Evolutionary conservation across 192 early-diverging fungal genomes (phyloP).

Genomic region (Coemansia sp.): DNA sequence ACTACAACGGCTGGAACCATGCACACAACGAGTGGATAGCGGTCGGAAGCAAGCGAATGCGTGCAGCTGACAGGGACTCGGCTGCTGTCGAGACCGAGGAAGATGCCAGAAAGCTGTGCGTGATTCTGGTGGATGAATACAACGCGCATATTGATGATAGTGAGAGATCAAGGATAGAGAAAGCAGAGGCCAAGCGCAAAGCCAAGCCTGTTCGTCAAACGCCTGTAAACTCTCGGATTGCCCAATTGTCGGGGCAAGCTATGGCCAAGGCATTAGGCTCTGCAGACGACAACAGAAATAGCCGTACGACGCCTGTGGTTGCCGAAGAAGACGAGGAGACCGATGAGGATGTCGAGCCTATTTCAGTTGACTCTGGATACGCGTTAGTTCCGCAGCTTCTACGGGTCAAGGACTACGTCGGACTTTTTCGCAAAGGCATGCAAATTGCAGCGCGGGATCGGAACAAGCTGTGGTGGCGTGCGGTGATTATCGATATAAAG

Average conservation of each 20-base stretch:
- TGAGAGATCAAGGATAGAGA: slow-evolving; percentile 20
- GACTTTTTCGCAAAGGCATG: slow-evolving; percentile 42
- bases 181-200: slow-evolving; percentile 13
- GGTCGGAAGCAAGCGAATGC: slow-evolving; percentile 45
- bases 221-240: slow-evolving; percentile 13
- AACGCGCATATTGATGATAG: slow-evolving; percentile 36
- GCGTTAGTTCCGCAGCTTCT: slow-evolving; percentile 38
- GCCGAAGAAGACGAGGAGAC: slow-evolving; percentile 11
- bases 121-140: slow-evolving; percentile 42
- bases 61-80: background rate
- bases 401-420: slow-evolving; percentile 51
- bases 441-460: slow-evolving; percentile 60
- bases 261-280: background rate
- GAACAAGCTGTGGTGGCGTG: slow-evolving; percentile 61
- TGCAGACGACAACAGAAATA: background rate
- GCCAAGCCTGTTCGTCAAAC: slow-evolving; percentile 4
- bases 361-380: slow-evolving; percentile 41
- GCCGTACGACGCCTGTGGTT: background rate
- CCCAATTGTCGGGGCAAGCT: slow-evolving; percentile 8
- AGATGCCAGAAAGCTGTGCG: slow-evolving; percentile 36
- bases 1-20: slow-evolving; percentile 45
- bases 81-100: slow-evolving; percentile 32
- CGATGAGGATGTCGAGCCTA: slow-evolving; percentile 37
- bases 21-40: slow-evolving; percentile 52
- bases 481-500: slow-evolving; percentile 58